Evolutionary conservation across 768 basidiomycete genomes (phyloP), one percentile per base, ranked within the genome.

Genomic region (Rhodocollybia butyracea): DNA sequence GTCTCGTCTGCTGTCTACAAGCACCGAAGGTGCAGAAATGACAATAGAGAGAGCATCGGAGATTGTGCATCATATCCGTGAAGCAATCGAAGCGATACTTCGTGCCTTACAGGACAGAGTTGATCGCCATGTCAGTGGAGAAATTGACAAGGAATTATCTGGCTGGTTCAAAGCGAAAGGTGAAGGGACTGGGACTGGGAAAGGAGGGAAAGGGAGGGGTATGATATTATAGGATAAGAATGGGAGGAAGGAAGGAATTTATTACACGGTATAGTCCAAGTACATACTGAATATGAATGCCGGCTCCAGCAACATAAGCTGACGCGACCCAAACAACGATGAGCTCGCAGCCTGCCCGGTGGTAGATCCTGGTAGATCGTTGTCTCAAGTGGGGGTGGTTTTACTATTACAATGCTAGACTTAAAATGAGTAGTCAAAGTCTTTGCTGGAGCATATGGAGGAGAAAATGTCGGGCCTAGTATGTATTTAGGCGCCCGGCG

Each of bases 191-290:
- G 31, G 48, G 32, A 38, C 22, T 38, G 24, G 32, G 22, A 38
- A 34, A n/a, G 32, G 48, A 5, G 26, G 48, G 15, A 50, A 50
- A 50, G 48, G 34, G 13, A 50, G 48, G 48, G 48, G 38, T 50
- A 50, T 27, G 48, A 50, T 38, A 50, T 50, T 6, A 50, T 50
- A 50, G 48, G 48, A 50, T 50, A 50, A 38, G 5, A 32, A 5
- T 19, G 39, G 39, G 39, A 17, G 34, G 17, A 7, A 36, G 7
- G 34, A 17, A 36, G n/a, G n/a, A n/a, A n/a, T n/a, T n/a, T n/a
- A n/a, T n/a, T n/a, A n/a, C n/a, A n/a, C n/a, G n/a, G n/a, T n/a
- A n/a, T n/a, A n/a, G n/a, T n/a, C n/a, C n/a, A n/a, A n/a, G n/a
- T n/a, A n/a, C n/a, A n/a, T n/a, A n/a, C n/a, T n/a, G n/a, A n/a